These are phyloP conservation scores for Blastomyces parvus DNA, from an alignment of 2,329 filamentous ascomycete species.

Conservation along the genomic window DNA sequence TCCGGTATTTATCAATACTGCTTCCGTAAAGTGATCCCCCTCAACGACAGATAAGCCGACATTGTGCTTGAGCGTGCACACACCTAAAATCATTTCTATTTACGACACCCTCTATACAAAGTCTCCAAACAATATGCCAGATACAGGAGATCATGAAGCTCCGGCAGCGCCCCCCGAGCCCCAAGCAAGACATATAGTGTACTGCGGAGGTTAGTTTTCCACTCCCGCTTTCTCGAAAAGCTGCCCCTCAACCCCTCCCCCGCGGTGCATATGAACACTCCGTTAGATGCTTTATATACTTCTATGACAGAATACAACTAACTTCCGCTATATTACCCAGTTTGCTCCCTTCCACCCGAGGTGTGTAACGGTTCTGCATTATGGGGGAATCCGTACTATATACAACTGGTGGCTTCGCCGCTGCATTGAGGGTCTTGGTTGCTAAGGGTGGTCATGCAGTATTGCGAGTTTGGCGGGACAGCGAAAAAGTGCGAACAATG, in stretches of 20 bases:
- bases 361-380: constrained; percentile 37
- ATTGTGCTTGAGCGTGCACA: not conserved
- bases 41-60: not conserved
- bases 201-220: constrained; percentile 49
- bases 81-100: not conserved
- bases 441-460: constrained; percentile 49
- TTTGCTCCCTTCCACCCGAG: constrained; percentile 58
- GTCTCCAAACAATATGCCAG: constrained; percentile 10
- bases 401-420: too few relatives aligned
- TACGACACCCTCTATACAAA: not conserved
- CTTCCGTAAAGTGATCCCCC: not conserved
- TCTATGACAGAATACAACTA: constrained; percentile 3
- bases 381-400: not conserved
- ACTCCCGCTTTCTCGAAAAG: not conserved
- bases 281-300: not conserved
- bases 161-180: constrained; percentile 23
- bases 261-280: not conserved
- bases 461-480: constrained; percentile 96
- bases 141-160: constrained; percentile 13
- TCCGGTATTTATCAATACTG: not conserved
- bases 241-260: not conserved
- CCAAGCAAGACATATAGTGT: constrained; percentile 48
- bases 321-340: constrained; percentile 28
- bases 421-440: not conserved
- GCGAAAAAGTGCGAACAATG: constrained; percentile 96